These are phyloP conservation scores for Colletotrichum eleusines DNA, from an alignment of 2,329 filamentous ascomycete genomes.

Conservation along the genomic window DNA sequence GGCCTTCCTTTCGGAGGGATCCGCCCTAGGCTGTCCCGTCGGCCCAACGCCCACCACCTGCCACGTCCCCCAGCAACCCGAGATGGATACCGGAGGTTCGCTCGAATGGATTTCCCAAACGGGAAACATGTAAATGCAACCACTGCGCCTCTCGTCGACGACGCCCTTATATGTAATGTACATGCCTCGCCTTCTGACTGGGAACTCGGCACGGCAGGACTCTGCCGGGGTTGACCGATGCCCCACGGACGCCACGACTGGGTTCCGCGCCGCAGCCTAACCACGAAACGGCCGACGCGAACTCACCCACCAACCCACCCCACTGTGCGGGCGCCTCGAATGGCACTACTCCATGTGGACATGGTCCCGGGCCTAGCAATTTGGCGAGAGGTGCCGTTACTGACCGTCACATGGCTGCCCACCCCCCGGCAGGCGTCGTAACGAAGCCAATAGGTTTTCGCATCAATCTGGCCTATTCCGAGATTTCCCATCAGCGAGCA, in stretches of 20 bases:
- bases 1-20: background rate
- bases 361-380: too few species aligned
- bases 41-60: background rate
- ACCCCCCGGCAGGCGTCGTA: background rate
- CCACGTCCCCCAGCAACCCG: background rate
- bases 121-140: constrained; percentile 26
- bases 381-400: too few species aligned
- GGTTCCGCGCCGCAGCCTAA: background rate
- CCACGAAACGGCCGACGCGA: background rate
- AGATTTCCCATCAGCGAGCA: background rate
- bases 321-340: background rate
- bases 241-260: background rate
- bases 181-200: constrained; percentile 2
- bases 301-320: background rate
- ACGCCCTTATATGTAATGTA: background rate
- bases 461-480: background rate
- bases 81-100: too few species aligned
- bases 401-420: background rate
- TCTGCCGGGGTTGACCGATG: background rate
- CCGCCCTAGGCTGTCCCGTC: background rate
- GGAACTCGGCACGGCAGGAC: constrained; percentile 29
- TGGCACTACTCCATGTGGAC: background rate
- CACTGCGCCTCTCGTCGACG: constrained; percentile 10
- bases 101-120: constrained; percentile 46
- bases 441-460: background rate